phyloP scores from a whole-genome alignment of 306 rosid species.

The Rosa rugosa region DNA sequence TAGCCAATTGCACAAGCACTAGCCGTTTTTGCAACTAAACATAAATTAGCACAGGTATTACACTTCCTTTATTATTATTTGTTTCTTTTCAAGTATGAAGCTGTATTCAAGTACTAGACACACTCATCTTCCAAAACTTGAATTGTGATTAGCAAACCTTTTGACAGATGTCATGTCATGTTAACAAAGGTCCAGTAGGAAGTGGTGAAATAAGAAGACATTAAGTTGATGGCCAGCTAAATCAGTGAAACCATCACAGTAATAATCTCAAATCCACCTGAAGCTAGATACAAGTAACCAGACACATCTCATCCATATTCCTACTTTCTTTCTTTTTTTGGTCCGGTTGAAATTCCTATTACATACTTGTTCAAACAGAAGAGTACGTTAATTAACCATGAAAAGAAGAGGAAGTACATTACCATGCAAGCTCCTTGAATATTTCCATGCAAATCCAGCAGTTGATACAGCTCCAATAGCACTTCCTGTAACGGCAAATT shows the following conservation, averaged over 20 bases:
- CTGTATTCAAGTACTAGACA: not conserved
- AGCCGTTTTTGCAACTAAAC: not conserved
- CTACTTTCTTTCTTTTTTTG: not conserved
- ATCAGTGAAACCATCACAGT: not conserved
- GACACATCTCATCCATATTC: not conserved
- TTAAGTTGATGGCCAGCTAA: not conserved
- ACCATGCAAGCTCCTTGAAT: constrained; percentile 84
- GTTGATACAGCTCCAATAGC: constrained; percentile 71
- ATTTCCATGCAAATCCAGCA: constrained; percentile 71
- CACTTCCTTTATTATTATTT: not conserved
- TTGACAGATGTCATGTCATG: not conserved
- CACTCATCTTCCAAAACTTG: not conserved
- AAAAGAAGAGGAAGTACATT: constrained; percentile 16
- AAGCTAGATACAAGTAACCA: constrained; percentile 2
- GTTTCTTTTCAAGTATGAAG: not conserved
- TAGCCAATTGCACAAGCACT: not conserved
- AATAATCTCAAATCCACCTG: not conserved
- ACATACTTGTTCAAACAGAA: not conserved
- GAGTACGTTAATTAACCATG: not conserved
- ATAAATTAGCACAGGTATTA: not conserved
- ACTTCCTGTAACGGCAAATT: constrained; percentile 60
- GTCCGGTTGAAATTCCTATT: not conserved
- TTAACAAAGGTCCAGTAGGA: not conserved
- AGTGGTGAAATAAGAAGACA: not conserved
- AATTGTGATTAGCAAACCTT: not conserved